Base-by-base conservation (phyloP, 257 asterid genomes). In the Forsythia suspensa region DNA sequence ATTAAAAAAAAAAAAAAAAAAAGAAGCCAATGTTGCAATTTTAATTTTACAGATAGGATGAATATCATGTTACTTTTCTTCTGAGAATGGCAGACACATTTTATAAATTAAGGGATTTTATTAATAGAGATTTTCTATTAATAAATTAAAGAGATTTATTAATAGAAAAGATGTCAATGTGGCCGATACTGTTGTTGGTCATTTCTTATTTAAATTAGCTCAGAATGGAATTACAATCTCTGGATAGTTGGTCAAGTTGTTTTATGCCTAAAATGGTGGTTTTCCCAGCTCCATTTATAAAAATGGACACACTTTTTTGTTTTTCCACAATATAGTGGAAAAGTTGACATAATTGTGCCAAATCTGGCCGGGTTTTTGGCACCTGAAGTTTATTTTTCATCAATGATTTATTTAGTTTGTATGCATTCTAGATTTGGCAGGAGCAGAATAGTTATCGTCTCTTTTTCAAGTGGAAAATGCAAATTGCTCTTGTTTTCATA, bases 401-500 rank as follows among this genome's bases (percentile, higher is more conserved):
- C 41, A 29, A 24, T 41, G 21, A 72, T 41, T 72, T 29, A 13
- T 73, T 42, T 57, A 70, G 76, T 24, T 24, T 48, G 39, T 74
- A 72, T 68, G 38, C 59, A 40, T 66, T 68, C 69, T 63, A 7
- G 68, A 76, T 81, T 73, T 70, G 69, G 13, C 43, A 40, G 8
- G 76, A 71, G 79, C 52, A 40, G 55, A 38, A 39, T 73, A 20
- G 65, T 69, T 77, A 24, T 29, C 77, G 46, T 63, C 73, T 55
- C 52, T 36, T 68, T 8, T 77, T 59, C n/a, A 65, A 70, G 52
- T 13, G 70, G 67, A 29, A 66, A 46, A 41, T 6, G n/a, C 16
- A 46, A 51, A 66, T n/a, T 61, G 38, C 48, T 46, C 76, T 68
- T 80, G 38, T 80, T 80, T 73, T 44, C 69, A 43, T 72, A 51